These are phyloP conservation scores for Penicillium sp. DNA, from an alignment of 2,329 filamentous ascomycete species.

Conservation along the genomic window DNA sequence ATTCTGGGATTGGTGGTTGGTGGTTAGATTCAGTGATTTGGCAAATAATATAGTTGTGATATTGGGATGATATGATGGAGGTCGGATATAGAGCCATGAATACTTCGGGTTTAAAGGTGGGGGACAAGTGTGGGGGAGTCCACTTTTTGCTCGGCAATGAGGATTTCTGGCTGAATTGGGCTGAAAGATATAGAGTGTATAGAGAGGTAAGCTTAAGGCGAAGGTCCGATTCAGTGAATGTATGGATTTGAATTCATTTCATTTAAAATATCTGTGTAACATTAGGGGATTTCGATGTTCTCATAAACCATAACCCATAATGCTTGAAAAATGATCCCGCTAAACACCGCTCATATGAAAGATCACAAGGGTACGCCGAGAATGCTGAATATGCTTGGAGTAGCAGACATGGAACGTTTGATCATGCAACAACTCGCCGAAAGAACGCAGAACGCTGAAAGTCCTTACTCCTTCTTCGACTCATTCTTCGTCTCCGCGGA, in stretches of 20 bases:
- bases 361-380: not conserved
- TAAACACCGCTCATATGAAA: conserved; percentile 3
- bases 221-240: not conserved
- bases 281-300: not conserved
- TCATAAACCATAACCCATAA: conserved; percentile 2
- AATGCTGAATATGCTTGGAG: conserved; percentile 1
- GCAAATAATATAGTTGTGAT: not conserved
- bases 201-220: not conserved
- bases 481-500: not conserved
- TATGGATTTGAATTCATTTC: not conserved
- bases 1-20: conserved; percentile 2
- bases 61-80: not conserved
- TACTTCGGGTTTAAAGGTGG: not conserved
- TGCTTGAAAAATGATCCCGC: not conserved
- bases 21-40: not conserved
- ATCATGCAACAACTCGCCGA: not conserved
- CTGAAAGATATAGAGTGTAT: not conserved
- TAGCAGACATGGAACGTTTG: not conserved
- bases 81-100: not conserved
- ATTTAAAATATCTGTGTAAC: not conserved
- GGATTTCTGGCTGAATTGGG: not conserved
- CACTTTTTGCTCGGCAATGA: conserved; percentile 2
- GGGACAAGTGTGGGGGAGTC: not conserved
- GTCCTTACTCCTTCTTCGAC: not conserved
- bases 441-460: not conserved